Evolutionary conservation across 306 rosid genomes (phyloP), one percentile per base, ranked within the genome.

Genomic region (Trifolium subterraneum): DNA sequence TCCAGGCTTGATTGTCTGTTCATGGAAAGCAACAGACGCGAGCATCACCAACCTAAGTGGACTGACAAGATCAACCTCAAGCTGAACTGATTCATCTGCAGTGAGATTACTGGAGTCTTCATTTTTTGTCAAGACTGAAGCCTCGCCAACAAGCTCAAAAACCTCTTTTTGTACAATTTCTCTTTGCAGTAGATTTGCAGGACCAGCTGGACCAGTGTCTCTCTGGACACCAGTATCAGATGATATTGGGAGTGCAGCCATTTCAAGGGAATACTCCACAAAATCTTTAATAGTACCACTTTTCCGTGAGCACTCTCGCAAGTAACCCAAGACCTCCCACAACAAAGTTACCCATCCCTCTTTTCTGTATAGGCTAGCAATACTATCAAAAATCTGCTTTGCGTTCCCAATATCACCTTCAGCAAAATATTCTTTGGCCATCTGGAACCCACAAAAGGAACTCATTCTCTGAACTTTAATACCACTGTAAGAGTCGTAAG

Each of bases 1-100:
- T 23, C 92, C 90, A 52, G 93, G 98, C 86, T 90, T 94, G 79
- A 87, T 79, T 39, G 81, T 68, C 84, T 88, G 96, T 77, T 92
- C 98, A 81, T 90, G 97, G 77, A 94, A 94, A 84, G 93, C 95
- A 87, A 92, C 93, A 36, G 97, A 90, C 27, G 95, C 97, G 77
- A 94, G 90, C 87, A 94, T 90, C 67, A 86, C 98, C 75, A 84
- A 75, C 83, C 98, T 84, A 63, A 91, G 96, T 39, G 98, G 98
- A 82, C 96, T 94, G 66, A 91, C 95, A 52, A 84, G 85, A 88
- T 94, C 98, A 85, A 94, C 81, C 84, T 90, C 97, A 68, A 94
- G 89, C 84, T 86, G 96, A 86, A 91, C 81, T 47, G 89, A 86
- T 59, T 82, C 80, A 20, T 84, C 84, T 22, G 64, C 79, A 13